phyloP scores from a whole-genome alignment of 2,329 filamentous ascomycete species.

The Colletotrichum nymphaeae region DNA sequence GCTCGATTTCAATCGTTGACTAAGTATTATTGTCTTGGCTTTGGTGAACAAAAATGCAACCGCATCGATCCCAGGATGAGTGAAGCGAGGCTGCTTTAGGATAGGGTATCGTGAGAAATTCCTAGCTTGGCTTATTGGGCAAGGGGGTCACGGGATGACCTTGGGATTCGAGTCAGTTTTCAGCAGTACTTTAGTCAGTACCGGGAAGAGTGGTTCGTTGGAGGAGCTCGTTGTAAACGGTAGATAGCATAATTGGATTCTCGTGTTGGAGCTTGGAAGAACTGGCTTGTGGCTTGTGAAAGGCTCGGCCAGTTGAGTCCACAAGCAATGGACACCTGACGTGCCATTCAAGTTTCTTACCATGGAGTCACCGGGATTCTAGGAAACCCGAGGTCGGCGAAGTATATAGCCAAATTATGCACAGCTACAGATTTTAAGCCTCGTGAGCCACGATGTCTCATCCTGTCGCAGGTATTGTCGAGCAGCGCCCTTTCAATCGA shows the following conservation, averaged over 20 bases:
- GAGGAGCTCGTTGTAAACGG: neutral
- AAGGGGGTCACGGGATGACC: neutral
- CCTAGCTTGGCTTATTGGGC: neutral
- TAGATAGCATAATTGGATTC: neutral
- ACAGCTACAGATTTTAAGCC: too few relatives aligned
- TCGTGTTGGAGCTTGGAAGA: neutral
- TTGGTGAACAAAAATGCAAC: too few relatives aligned
- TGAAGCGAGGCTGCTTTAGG: neutral
- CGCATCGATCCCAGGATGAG: neutral
- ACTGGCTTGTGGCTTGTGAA: too few relatives aligned
- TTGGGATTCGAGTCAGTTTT: neutral
- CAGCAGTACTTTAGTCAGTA: neutral
- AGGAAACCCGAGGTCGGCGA: too few relatives aligned
- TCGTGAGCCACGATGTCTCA: too few relatives aligned
- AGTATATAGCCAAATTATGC: too few relatives aligned
- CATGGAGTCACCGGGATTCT: too few relatives aligned
- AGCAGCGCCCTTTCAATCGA: too few relatives aligned
- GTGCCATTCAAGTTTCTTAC: too few relatives aligned
- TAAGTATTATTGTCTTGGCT: conserved; percentile 8
- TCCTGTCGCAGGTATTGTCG: too few relatives aligned
- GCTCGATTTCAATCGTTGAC: neutral
- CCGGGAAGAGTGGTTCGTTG: neutral
- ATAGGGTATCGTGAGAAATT: too few relatives aligned
- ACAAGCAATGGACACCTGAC: neutral
- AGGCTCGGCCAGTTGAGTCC: neutral